Conservation (phyloP, 768 basidiomycete species). For the Auriculariales sp. region DNA sequence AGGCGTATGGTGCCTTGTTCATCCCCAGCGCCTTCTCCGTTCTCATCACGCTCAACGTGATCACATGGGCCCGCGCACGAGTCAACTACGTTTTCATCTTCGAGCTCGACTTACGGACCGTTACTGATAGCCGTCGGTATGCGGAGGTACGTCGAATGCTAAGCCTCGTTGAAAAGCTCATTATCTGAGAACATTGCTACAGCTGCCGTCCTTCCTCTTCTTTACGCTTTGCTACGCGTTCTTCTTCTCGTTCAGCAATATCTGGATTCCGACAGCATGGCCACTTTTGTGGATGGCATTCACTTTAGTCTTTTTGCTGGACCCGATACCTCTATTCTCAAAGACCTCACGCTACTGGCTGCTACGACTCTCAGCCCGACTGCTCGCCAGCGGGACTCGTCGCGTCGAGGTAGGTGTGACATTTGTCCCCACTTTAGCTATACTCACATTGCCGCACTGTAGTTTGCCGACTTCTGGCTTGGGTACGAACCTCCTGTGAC, state of each 20-base stretch:
- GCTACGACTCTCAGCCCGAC: constrained; percentile 41
- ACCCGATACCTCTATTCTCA: constrained; percentile 60
- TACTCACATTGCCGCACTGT: background rate
- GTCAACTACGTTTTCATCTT: constrained; percentile 95
- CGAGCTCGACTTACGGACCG: constrained; percentile 55
- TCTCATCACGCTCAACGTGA: constrained; percentile 70
- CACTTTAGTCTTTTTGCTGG: constrained; percentile 40
- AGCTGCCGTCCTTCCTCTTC: constrained; percentile 76
- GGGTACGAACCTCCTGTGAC: constrained; percentile 31
- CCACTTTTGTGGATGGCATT: constrained; percentile 71
- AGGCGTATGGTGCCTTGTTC: constrained; percentile 60
- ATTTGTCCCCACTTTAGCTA: background rate
- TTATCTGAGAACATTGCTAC: background rate
- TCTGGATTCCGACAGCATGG: constrained; percentile 65
- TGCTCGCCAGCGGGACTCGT: constrained; percentile 53
- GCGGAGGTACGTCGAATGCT: constrained; percentile 33
- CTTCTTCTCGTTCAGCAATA: constrained; percentile 64
- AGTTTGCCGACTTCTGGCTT: constrained; percentile 86
- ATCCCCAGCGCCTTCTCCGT: constrained; percentile 64
- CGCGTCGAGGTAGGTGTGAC: constrained; percentile 51
- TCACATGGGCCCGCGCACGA: constrained; percentile 56
- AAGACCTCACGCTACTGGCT: constrained; percentile 71
- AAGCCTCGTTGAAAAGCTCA: background rate
- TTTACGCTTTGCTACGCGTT: constrained; percentile 63
- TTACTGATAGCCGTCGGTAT: constrained; percentile 67